phyloP scores from a whole-genome alignment of 148 eudicot species.

The Vaccinium corymbosum region DNA sequence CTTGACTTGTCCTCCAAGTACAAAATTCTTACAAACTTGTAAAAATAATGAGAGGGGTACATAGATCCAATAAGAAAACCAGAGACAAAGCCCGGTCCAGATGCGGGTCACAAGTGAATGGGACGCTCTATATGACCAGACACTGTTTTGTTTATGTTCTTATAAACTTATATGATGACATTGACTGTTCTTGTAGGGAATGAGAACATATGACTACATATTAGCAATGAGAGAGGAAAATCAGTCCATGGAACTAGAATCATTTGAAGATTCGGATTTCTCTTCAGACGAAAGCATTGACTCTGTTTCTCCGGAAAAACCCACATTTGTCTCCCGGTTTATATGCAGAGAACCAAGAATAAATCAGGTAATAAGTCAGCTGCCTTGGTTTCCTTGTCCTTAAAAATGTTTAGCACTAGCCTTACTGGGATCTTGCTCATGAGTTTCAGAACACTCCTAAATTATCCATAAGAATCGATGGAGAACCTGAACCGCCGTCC shows the following conservation, averaged over 20 bases:
- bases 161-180: not conserved
- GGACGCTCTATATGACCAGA: not conserved
- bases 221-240: constrained; percentile 83
- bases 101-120: not conserved
- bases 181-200: constrained; percentile 50
- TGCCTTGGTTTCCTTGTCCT: not conserved
- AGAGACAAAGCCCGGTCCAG: too few species aligned
- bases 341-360: constrained; percentile 40
- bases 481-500: constrained; percentile 36
- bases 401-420: not conserved
- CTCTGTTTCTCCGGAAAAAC: constrained; percentile 50
- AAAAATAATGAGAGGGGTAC: too few species aligned
- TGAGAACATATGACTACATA: constrained; percentile 94
- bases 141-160: not conserved
- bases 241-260: constrained; percentile 45
- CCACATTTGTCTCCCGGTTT: constrained; percentile 40
- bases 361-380: constrained; percentile 36
- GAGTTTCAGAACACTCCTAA: constrained; percentile 48
- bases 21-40: too few species aligned
- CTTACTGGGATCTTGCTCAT: not conserved
- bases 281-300: constrained; percentile 77
- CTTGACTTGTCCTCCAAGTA: too few species aligned
- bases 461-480: constrained; percentile 65
- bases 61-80: too few species aligned
- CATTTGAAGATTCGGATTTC: constrained; percentile 64